Evolutionary conservation across 345 rosid species (phyloP).

Genomic region (Laguncularia racemosa): DNA sequence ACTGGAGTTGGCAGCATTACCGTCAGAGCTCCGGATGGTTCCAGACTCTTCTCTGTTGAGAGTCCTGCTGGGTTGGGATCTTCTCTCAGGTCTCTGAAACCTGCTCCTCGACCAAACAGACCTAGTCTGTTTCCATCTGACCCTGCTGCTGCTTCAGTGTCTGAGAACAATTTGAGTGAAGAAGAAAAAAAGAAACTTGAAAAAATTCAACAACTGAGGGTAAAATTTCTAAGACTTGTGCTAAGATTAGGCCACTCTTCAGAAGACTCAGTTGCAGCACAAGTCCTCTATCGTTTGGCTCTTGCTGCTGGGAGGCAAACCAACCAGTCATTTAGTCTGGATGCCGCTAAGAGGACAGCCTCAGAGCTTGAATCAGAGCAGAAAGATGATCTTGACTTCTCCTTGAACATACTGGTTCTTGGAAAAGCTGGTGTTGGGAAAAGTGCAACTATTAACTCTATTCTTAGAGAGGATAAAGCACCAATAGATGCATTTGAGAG

Average conservation of each 20-base stretch:
- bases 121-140: constrained; percentile 47
- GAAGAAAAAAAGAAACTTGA: constrained; percentile 81
- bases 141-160: constrained; percentile 32
- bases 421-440: constrained; percentile 96
- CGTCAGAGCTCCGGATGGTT: constrained; percentile 76
- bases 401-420: constrained; percentile 74
- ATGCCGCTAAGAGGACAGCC: constrained; percentile 70
- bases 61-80: constrained; percentile 92
- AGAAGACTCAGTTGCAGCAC: constrained; percentile 73
- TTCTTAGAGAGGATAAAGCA: constrained; percentile 68
- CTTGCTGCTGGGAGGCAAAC: constrained; percentile 72
- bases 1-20: constrained; percentile 55
- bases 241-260: constrained; percentile 67
- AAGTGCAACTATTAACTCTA: constrained; percentile 88
- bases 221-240: constrained; percentile 84
- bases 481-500: constrained; percentile 67
- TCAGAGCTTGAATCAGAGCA: constrained; percentile 61
- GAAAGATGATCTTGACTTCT: constrained; percentile 51
- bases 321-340: constrained; percentile 63
- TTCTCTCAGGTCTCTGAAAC: constrained; percentile 57
- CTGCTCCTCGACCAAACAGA: constrained; percentile 53
- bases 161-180: constrained; percentile 62
- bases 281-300: constrained; percentile 74
- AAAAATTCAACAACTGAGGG: constrained; percentile 61
- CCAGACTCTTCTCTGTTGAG: constrained; percentile 86